Evolutionary conservation across 2,329 filamentous ascomycete species (phyloP).

Genomic region (Talaromyces marneffei): DNA sequence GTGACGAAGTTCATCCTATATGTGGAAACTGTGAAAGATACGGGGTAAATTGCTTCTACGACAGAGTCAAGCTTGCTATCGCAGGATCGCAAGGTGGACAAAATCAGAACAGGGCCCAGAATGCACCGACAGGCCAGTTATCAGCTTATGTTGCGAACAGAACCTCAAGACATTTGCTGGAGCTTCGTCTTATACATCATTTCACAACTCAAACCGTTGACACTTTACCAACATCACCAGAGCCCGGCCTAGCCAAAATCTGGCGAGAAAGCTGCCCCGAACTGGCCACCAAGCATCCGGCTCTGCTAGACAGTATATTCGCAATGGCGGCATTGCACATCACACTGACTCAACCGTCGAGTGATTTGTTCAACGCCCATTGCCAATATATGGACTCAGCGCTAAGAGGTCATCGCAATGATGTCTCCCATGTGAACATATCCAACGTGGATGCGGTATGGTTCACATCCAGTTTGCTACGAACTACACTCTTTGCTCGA

Average conservation of each 20-base stretch:
- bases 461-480: conserved; percentile 13
- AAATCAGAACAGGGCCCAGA: not conserved
- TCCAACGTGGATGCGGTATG: conserved; percentile 10
- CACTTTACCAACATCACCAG: conserved; percentile 7
- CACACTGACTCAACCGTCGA: not conserved
- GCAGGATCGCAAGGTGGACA: not conserved
- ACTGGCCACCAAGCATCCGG: conserved; percentile 3
- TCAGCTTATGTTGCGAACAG: not conserved
- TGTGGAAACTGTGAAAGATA: conserved; percentile 16
- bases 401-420: conserved; percentile 9
- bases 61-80: not conserved
- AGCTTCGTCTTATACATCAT: conserved; percentile 14
- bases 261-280: conserved; percentile 4
- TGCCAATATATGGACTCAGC: conserved; percentile 10
- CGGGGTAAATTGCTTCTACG: conserved; percentile 15
- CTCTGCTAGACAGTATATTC: conserved; percentile 10
- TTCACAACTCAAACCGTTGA: conserved; percentile 7
- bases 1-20: conserved; percentile 16
- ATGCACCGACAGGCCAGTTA: not conserved
- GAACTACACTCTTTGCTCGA: not conserved
- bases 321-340: conserved; percentile 10
- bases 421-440: conserved; percentile 3
- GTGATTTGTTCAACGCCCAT: conserved; percentile 3
- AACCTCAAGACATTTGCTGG: conserved; percentile 13
- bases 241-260: conserved; percentile 3